phyloP scores from a whole-genome alignment of 140 eudicot species.

The Erigeron philadelphicus region DNA sequence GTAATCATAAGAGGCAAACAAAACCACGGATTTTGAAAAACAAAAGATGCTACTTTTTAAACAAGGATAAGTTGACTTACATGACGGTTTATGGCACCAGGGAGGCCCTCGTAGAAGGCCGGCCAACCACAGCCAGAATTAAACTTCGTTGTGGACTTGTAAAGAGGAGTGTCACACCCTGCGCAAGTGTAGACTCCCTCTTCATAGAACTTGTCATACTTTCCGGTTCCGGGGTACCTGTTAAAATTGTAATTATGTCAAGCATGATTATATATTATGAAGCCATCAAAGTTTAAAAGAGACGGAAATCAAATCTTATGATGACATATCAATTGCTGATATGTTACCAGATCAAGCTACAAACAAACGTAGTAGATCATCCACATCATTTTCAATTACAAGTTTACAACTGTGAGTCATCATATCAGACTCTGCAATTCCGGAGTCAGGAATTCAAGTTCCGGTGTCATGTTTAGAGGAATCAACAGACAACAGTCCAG shows the following conservation, averaged over 20 bases:
- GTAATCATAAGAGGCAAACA: no score
- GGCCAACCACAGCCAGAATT: conserved; percentile 99
- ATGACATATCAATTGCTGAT: not conserved
- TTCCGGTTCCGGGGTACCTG: conserved; percentile 94
- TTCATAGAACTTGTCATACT: conserved; percentile 60
- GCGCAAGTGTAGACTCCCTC: conserved; percentile 85
- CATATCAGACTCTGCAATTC: no score
- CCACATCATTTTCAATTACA: no score
- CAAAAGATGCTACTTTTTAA: not conserved
- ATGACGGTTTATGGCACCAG: conserved; percentile 87
- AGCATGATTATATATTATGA: not conserved
- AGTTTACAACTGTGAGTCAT: no score
- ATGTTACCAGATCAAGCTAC: no score
- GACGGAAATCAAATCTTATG: not conserved
- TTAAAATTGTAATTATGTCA: not conserved
- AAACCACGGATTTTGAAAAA: not conserved
- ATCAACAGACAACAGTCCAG: no score
- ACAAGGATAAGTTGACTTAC: conserved; percentile 33
- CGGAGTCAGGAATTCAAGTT: no score
- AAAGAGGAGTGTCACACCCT: conserved; percentile 87
- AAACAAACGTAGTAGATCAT: no score
- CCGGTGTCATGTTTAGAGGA: no score
- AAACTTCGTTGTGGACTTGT: conserved; percentile 84
- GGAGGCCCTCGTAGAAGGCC: conserved; percentile 93
- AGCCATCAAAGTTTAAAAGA: no score